These are phyloP conservation scores for Ogataea hybrid DNA, from an alignment of 1,139 yeast genomes.

Conservation along the genomic window DNA sequence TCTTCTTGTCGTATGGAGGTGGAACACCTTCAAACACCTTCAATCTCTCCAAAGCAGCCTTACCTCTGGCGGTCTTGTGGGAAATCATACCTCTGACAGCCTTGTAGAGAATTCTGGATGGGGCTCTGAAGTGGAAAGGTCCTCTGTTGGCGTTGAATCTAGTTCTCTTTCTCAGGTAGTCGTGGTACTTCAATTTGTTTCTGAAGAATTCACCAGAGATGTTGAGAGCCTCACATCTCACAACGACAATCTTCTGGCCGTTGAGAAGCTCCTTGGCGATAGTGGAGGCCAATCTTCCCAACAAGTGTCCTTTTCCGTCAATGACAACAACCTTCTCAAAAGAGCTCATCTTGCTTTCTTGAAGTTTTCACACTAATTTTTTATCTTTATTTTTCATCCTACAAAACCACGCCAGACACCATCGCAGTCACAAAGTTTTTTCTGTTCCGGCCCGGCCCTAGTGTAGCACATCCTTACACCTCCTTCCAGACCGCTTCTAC, in stretches of 20 bases:
- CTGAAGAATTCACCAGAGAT: constrained; percentile 99
- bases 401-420: constrained; percentile 6
- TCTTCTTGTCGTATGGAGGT: constrained; percentile 99
- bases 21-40: constrained; percentile 99
- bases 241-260: constrained; percentile 98
- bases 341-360: constrained; percentile 61
- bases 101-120: constrained; percentile 99
- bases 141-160: constrained; percentile 98
- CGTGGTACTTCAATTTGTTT: constrained; percentile 99
- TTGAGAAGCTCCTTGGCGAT: constrained; percentile 97
- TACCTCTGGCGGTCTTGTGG: constrained; percentile 99
- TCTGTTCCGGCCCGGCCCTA: background rate
- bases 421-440: constrained; percentile 5
- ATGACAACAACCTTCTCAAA: constrained; percentile 96
- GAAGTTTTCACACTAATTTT: constrained; percentile 12
- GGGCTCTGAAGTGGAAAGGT: constrained; percentile 99
- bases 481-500: constrained; percentile 9
- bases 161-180: constrained; percentile 99
- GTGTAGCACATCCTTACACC: constrained; percentile 6
- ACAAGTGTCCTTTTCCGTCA: constrained; percentile 99
- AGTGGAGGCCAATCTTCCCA: constrained; percentile 99
- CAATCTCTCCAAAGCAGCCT: constrained; percentile 99
- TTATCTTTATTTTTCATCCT: constrained; percentile 11
- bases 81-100: constrained; percentile 99
- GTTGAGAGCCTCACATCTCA: constrained; percentile 97